Conservation (phyloP, 2,329 filamentous ascomycete genomes). For the Beauveria sp. region DNA sequence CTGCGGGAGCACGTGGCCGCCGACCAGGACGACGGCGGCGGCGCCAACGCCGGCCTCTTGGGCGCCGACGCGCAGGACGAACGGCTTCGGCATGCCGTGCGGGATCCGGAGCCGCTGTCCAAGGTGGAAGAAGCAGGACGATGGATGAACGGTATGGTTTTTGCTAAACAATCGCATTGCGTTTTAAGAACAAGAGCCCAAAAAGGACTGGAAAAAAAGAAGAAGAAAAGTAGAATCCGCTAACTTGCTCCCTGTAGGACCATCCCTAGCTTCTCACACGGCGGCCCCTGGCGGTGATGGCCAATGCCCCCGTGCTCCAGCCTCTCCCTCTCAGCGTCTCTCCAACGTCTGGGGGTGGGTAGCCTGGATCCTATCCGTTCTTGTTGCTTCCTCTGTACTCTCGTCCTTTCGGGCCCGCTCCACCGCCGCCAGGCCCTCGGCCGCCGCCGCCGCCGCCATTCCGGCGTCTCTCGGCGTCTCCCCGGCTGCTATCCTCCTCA, state of each 20-base stretch:
- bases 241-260: conserved; percentile 13
- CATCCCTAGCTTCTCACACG: conserved; percentile 25
- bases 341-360: conserved; percentile 32
- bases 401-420: conserved; percentile 13
- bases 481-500: conserved; percentile 3
- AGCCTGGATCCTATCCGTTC: conserved; percentile 34
- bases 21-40: conserved; percentile 25
- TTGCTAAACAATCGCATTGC: background rate
- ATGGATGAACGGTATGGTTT: conserved; percentile 21
- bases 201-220: too few species aligned
- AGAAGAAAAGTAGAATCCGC: background rate
- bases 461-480: background rate
- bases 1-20: conserved; percentile 34
- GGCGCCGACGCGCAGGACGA: conserved; percentile 18
- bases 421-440: background rate
- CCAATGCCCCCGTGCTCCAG: conserved; percentile 27
- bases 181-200: too few species aligned
- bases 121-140: conserved; percentile 22
- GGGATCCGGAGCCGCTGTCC: conserved; percentile 14
- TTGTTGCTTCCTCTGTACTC: conserved; percentile 26
- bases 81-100: conserved; percentile 18
- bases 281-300: conserved; percentile 31
- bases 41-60: conserved; percentile 17
- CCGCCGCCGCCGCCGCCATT: background rate
- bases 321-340: conserved; percentile 22